Percentiles rank a stretch among this genome's conserved stretches.
These are phyloP conservation scores for Pythium chondricola DNA, from an alignment of 352 stramenopile species.

Conservation along the genomic window DNA sequence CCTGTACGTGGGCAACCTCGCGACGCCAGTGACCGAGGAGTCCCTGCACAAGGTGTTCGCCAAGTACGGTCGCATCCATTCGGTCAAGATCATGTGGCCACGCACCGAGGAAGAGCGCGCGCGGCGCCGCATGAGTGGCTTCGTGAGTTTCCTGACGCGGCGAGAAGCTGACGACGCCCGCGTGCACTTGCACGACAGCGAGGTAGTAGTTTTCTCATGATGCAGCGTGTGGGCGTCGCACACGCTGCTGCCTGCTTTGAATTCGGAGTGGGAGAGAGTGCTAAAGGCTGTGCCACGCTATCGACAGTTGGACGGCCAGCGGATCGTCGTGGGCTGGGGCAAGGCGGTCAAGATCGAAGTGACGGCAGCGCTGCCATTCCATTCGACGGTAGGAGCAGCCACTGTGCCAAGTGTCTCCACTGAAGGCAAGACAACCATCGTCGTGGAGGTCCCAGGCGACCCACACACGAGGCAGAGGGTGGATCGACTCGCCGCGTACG, in stretches of 20 bases:
- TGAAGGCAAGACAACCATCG: constrained; percentile 24
- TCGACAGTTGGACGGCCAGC: constrained; percentile 57
- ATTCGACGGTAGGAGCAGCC: neutral
- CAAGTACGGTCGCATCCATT: constrained; percentile 90
- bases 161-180: constrained; percentile 80
- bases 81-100: constrained; percentile 99
- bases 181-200: constrained; percentile 54
- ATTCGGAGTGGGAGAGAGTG: neutral
- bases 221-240: neutral
- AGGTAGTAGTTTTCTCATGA: constrained; percentile 28
- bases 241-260: neutral
- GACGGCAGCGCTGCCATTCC: constrained; percentile 1
- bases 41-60: constrained; percentile 82
- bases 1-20: constrained; percentile 93
- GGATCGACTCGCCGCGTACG: constrained; percentile 52
- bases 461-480: constrained; percentile 22
- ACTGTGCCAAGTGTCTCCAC: neutral
- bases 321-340: constrained; percentile 74
- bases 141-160: constrained; percentile 92
- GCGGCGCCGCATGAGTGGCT: constrained; percentile 89
- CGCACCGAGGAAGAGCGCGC: constrained; percentile 89
- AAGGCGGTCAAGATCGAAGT: constrained; percentile 76
- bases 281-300: constrained; percentile 5
- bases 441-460: constrained; percentile 33
- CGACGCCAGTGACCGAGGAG: constrained; percentile 91